phyloP scores from a whole-genome alignment of 177 flowering plant species.

The Vitis hybrid region DNA sequence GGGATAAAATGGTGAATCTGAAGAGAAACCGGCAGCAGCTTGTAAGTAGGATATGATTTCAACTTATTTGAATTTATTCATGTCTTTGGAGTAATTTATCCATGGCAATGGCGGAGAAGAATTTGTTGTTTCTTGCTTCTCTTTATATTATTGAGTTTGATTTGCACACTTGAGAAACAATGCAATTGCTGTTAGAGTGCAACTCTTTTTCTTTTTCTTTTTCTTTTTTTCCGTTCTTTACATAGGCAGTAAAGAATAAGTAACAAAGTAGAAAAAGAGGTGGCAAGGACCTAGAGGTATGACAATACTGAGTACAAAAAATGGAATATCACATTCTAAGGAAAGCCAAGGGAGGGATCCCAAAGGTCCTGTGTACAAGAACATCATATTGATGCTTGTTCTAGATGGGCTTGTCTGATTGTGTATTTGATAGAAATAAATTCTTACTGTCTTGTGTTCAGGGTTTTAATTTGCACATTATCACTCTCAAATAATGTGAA shows the following conservation, averaged over 20 bases:
- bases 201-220: neutral
- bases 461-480: no score
- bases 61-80: slow-evolving; percentile 2
- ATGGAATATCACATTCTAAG: no score
- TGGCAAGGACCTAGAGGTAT: no score
- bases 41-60: slow-evolving; percentile 49
- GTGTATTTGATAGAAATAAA: no score
- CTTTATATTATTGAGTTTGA: neutral
- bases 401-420: no score
- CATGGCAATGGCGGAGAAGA: neutral
- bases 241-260: neutral
- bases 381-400: no score
- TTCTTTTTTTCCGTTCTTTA: neutral
- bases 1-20: slow-evolving; percentile 25
- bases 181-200: no score
- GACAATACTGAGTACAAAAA: no score
- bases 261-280: neutral
- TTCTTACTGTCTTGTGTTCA: no score
- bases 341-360: no score
- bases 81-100: neutral
- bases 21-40: slow-evolving; percentile 94
- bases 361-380: no score
- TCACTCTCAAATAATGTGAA: no score
- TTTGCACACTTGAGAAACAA: neutral
- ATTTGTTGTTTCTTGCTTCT: neutral